Evolutionary conservation across 2,329 filamentous ascomycete species (phyloP), one percentile per base, ranked within the genome.

Genomic region (Magnaporthiopsis incrustans): DNA sequence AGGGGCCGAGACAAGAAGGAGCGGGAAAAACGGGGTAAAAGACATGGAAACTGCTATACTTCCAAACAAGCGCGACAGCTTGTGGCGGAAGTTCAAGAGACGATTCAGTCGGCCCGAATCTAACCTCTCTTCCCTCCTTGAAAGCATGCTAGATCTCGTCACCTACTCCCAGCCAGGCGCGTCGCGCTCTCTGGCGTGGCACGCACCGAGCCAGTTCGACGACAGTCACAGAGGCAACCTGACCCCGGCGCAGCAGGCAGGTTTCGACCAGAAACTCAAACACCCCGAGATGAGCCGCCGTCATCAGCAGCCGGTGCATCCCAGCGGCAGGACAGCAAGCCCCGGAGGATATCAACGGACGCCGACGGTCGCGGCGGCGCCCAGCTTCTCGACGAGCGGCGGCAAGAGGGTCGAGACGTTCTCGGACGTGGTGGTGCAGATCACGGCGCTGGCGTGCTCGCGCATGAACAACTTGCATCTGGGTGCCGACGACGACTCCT

Each of bases 341-440:
- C 44, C 44, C 18, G 44, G 44, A 8, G 44, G 44, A n/a, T 53
- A 53, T n/a, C 44, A 53, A 5, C 27, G 5, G 22, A 22, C 18
- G 11, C 44, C 44, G 44, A 5, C 27, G 27, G 3, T 5, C 27
- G 27, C 27, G n/a, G 44, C 18, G 44, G 44, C 44, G 18, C 15
- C 15, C 18, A n/a, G 11, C 44, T 15, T 25, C 32, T 30, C 27
- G 27, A 30, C 33, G 33, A 35, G n/a, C 10, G 32, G 30, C 32
- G 32, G 59, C 33, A 38, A 25, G 12, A 60, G 32, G 10, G 44
- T 53, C 44, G 44, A n/a, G n/a, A 60, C 33, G 33, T 60, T 60
- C 25, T 60, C 60, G 38, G 60, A 61, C 60, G 60, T 30, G 0
- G 60, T 61, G 14, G 38, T 61, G 18, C 60, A 65, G 32, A 53